Conservation (phyloP, 352 stramenopile genomes). For the Phytopythium aichiense region DNA sequence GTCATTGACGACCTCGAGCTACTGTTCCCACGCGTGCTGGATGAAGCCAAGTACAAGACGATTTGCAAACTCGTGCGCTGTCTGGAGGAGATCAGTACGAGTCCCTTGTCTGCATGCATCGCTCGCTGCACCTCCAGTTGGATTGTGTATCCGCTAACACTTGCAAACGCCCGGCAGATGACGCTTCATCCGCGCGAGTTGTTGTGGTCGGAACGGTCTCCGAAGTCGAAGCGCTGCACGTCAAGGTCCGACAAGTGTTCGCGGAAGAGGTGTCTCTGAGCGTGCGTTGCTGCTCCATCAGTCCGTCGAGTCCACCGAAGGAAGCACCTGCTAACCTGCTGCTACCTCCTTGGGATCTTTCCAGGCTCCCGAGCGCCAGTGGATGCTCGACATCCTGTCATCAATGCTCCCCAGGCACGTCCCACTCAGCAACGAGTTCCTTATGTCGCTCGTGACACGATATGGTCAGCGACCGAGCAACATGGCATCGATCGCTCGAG, state of each 20-base stretch:
- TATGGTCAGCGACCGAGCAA: constrained; percentile 80
- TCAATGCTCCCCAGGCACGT: constrained; percentile 33
- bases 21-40: constrained; percentile 60
- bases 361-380: constrained; percentile 58
- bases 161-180: constrained; percentile 16
- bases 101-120: not conserved
- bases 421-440: constrained; percentile 38
- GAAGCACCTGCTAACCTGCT: not conserved
- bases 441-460: constrained; percentile 56
- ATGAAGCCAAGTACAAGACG: constrained; percentile 73
- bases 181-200: constrained; percentile 24
- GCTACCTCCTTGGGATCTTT: not conserved
- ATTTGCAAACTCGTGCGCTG: constrained; percentile 56
- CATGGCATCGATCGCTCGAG: constrained; percentile 47
- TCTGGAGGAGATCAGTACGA: constrained; percentile 55
- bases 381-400: constrained; percentile 40
- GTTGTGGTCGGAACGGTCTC: constrained; percentile 67
- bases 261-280: constrained; percentile 68
- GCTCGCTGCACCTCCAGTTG: not conserved
- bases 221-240: constrained; percentile 43
- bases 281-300: constrained; percentile 25
- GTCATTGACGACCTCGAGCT: constrained; percentile 74
- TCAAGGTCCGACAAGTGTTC: constrained; percentile 71
- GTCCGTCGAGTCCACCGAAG: not conserved
- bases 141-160: not conserved